Base-by-base conservation (phyloP, 805 yeast species). In the Candida caryicola region DNA sequence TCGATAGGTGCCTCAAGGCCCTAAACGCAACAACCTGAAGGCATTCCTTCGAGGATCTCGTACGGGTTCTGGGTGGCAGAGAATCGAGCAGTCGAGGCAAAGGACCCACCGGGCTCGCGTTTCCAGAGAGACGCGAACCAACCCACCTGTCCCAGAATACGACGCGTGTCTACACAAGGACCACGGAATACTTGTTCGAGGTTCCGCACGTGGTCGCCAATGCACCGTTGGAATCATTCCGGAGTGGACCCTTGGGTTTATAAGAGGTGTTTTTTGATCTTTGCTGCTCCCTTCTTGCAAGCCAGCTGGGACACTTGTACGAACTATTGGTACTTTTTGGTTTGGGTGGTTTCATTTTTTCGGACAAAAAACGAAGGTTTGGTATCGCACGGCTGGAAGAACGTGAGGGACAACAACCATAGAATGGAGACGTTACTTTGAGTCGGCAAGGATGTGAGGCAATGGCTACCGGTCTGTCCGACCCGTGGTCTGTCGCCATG, bases 301-400 rank as follows among this genome's bases (percentile, higher is more conserved):
- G 10, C 25, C 10, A 7, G 7, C 10, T 21, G 7, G 25, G 7
- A 21, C 10, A 21, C n/a, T n/a, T n/a, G n/a, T n/a, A n/a, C n/a
- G n/a, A n/a, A n/a, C n/a, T n/a, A n/a, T n/a, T n/a, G n/a, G 12
- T 27, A 9, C 29, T 7, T 33, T 35, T 35, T 35, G 23, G n/a
- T 35, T 35, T 35, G n/a, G 29, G 19, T 29, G 38, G 38, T 35
- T 35, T 29, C 17, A 17, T 35, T 35, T 35, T 19, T 13, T 29
- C 10, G 9, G 25, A 21, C n/a, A n/a, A 21, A 21, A 21, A 21
- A 21, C 10, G 25, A 21, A 21, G 25, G 25, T 21, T 21, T 21
- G 10, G 7, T 7, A 21, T 7, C 10, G 7, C 7, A 21, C 25
- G 7, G 10, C 18, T 18, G 15, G 15, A 17, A 25, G 37, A 34